Evolutionary conservation across 2,329 filamentous ascomycete species (phyloP), one percentile per base, ranked within the genome.

Genomic region (Fusarium sp.): DNA sequence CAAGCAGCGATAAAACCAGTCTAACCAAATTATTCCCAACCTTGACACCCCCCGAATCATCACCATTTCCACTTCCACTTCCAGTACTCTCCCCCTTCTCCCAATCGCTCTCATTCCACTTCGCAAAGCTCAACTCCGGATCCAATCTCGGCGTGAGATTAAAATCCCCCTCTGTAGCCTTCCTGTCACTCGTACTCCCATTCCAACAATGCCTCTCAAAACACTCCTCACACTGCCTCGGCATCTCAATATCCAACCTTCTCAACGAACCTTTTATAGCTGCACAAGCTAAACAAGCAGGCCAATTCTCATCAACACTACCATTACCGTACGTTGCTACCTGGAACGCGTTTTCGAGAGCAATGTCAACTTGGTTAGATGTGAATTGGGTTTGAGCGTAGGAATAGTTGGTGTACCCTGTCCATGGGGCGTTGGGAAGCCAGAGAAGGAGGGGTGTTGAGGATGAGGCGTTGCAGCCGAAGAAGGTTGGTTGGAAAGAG

Each of bases 221-320:
- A 15, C 77, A 79, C 25, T 72, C 39, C 14, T 65, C 62, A 45
- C 77, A 79, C 29, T 78, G 70, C 6, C 35, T 56, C 1, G 77
- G 78, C 8, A 75, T 5, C 2, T 73, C 56, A 2, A 75, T 60
- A 7, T 55, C 49, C 8, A 72, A 11, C 1, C 78, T 66, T 62
- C 88, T 83, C 63, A 94, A 85, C 55, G 90, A 93, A 38, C 94
- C 87, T 58, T 86, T 89, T 14, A 97, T 85, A 9, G 94, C 89
- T 1, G 94, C 94, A 79, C 94, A 97, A 3, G 91, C 93, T 2
- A 95, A 90, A 74, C 94, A 97, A 0, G 89, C 86, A 0, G 91
- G 86, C 94, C 94, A 97, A 42, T 90, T 80, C 3, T 80, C 73
- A 78, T 95, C 91, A 3, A 91, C 75, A 0, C 92, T 94, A 29